Evolutionary conservation across 805 yeast genomes (phyloP).

Genomic region (Teunomyces kruisii): DNA sequence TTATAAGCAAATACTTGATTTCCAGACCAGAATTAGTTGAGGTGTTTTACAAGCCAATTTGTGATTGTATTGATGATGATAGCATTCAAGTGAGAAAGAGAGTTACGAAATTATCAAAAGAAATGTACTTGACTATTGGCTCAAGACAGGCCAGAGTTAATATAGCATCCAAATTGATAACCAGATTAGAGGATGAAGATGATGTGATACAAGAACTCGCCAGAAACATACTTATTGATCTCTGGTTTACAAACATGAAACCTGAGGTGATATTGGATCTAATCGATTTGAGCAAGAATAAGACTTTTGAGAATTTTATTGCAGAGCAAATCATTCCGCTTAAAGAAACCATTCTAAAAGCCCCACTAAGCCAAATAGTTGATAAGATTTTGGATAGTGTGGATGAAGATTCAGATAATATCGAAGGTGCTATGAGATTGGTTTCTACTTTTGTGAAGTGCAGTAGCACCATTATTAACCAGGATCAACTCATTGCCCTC

Average conservation of each 20-base stretch:
- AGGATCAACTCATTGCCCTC: constrained; percentile 64
- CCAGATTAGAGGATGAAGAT: constrained; percentile 70
- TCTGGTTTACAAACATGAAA: constrained; percentile 19
- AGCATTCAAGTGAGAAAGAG: constrained; percentile 66
- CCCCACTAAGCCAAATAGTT: constrained; percentile 18
- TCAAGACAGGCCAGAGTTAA: constrained; percentile 33
- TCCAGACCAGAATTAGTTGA: constrained; percentile 45
- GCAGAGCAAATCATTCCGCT: not conserved
- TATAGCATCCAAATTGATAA: constrained; percentile 52
- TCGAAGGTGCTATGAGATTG: constrained; percentile 45
- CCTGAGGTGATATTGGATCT: not conserved
- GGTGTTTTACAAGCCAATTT: constrained; percentile 49
- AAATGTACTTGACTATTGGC: constrained; percentile 41
- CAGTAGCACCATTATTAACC: constrained; percentile 53
- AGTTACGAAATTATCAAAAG: constrained; percentile 51
- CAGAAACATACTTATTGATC: constrained; percentile 25
- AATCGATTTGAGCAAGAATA: not conserved
- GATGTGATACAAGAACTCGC: constrained; percentile 45
- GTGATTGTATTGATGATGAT: constrained; percentile 53
- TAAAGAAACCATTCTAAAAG: not conserved
- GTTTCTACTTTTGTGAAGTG: constrained; percentile 57
- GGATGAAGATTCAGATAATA: constrained; percentile 24
- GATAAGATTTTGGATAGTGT: constrained; percentile 36
- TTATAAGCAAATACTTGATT: constrained; percentile 51
- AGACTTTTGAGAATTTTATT: constrained; percentile 9